Evolutionary conservation across 345 rosid species (phyloP).

Genomic region (Firmiana major): DNA sequence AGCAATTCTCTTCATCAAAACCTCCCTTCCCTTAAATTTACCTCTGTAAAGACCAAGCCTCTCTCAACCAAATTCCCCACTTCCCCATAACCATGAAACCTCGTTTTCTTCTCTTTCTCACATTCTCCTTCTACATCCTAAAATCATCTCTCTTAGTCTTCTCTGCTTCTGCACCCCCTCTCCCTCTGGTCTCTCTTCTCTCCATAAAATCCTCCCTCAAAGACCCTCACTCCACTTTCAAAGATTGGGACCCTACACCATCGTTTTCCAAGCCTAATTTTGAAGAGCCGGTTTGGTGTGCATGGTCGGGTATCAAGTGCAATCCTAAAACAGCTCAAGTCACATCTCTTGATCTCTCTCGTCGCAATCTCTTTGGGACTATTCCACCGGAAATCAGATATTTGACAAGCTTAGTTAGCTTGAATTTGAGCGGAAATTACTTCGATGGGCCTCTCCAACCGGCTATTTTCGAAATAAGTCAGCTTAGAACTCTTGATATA

Average conservation of each 20-base stretch:
- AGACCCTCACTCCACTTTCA: conserved; percentile 53
- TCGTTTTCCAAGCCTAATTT: conserved; percentile 27
- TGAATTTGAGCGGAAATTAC: conserved; percentile 68
- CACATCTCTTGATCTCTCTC: conserved; percentile 73
- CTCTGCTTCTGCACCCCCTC: conserved; percentile 44
- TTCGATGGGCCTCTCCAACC: conserved; percentile 55
- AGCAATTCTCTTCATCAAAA: conserved; percentile 39
- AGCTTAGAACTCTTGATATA: conserved; percentile 66
- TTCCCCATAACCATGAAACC: conserved; percentile 44
- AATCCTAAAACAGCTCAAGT: conserved; percentile 46
- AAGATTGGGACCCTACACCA: conserved; percentile 55
- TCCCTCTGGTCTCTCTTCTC: conserved; percentile 61
- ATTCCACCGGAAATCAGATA: conserved; percentile 59
- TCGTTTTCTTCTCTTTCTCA: conserved; percentile 30
- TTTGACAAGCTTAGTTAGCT: conserved; percentile 51
- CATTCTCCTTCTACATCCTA: conserved; percentile 32
- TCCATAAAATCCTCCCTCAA: conserved; percentile 65
- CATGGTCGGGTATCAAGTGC: conserved; percentile 85
- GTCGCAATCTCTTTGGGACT: conserved; percentile 59
- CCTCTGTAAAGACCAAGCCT: conserved; percentile 24
- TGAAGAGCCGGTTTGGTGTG: conserved; percentile 60
- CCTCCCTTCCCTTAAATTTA: conserved; percentile 56
- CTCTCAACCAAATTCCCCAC: conserved; percentile 33
- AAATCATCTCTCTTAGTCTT: conserved; percentile 7
- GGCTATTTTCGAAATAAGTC: conserved; percentile 48